Base-by-base conservation (phyloP, 202 grass and related monocot species). In the Schoenoplectus tabernaemontani region DNA sequence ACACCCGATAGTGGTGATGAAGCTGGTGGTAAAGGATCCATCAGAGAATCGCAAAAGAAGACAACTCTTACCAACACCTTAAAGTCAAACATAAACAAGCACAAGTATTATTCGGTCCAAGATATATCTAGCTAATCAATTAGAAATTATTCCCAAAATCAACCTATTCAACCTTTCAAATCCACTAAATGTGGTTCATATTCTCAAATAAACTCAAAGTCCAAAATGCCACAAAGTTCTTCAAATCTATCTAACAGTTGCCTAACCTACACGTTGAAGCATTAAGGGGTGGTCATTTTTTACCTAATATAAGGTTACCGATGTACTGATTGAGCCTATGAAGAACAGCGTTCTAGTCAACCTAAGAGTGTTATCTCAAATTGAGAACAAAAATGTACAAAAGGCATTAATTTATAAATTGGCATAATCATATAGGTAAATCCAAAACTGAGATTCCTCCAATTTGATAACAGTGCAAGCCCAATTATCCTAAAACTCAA, bases 11-110 rank as follows among this genome's bases (percentile, higher is more conserved):
- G 94, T 97, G 66, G 94, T 97, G 59, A 97, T 97, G 81, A 97
- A 97, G 65, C 94, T 97, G 59, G 94, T 97, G 2, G 94, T 97
- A 84, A 97, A 97, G 64, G 94, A 97, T 58, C 94, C 94, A 89
- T 94, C 94, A 47, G 94, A 97, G 78, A 97, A 97, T 46, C 91
- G 84, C 84, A 97, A 86, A 9, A 97, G 94, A 66, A 94, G 91
- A 81, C 94, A 97, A 97, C 94, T 97, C 89, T 97, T 97, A 37
- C 94, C 94, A 86, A 97, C 94, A 87, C 94, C 94, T 97, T 80
- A 38, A 84, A 63, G 38, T 80, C 36, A 80, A 80, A 80, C 43
- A 64, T 20, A 78, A 60, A 59, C 23, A 75, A 7, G 47, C 70
- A 32, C 34, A n/a, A 54, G 7, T 34, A 54, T n/a, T 47, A 19